Evolutionary conservation across 768 basidiomycete genomes (phyloP), one percentile per base, ranked within the genome.

Genomic region (Sporobolomyces roseus): DNA sequence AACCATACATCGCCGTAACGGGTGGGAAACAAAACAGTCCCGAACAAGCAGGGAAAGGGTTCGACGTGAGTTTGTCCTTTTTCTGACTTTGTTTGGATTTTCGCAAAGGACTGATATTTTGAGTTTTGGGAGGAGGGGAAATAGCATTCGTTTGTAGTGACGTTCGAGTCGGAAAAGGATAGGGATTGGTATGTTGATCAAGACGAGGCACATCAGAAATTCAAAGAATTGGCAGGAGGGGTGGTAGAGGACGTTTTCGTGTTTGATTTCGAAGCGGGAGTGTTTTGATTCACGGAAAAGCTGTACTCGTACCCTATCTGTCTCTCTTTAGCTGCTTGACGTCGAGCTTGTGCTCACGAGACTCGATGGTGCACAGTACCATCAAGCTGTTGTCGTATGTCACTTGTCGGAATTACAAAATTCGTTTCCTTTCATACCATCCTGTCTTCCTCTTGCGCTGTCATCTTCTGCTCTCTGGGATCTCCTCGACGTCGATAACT

Each of bases 1-100:
- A 72, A 32, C n/a, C 41, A 3, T 75, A 75, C 63, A 71, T 79
- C 53, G 63, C 68, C 3, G 64, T 77, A 16, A 68, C 73, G 21
- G 77, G 77, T 13, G 78, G 78, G 0, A 66, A 59, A 38, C 73
- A 78, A 63, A 75, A 72, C 56, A 71, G 68, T 33, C 48, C 67
- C 14, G 78, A 79, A 38, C 74, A 75, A 0, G 35, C 52, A 2
- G 61, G 68, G 32, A 65, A 70, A n/a, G 77, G 76, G 10, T 75
- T 75, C 60, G 77, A 76, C 46, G 78, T 79, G 56, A 36, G 75
- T 72, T 14, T n/a, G 51, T 6, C 19, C 61, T 12, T 36, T 27
- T 25, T 45, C 17, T 33, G 25, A 41, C 33, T 32, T 36, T 35
- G 5, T 30, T 35, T 49, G 19, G 16, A 4, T 19, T 17, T 36